A percentile compares a stretch with the other conserved stretches of the same genome.
Evolutionary conservation across 2,329 filamentous ascomycete genomes (phyloP).

Genomic region (Fusarium avenaceum): DNA sequence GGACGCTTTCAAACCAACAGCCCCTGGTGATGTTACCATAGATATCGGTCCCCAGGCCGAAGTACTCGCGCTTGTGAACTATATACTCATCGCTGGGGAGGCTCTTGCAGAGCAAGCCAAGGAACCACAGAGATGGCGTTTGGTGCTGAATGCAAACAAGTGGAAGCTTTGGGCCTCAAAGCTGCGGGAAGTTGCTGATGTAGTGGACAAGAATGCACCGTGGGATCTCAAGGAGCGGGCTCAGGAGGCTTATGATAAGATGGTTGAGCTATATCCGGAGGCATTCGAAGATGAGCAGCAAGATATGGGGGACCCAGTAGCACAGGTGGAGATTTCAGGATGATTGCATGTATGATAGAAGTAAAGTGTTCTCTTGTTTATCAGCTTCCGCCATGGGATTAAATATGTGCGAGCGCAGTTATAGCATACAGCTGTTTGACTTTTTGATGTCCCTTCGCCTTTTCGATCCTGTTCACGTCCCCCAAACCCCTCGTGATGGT

Average conservation of each 20-base stretch:
- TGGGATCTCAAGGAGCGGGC: conserved; percentile 1
- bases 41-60: conserved; percentile 2
- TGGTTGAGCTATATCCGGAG: conserved; percentile 22
- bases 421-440: no score
- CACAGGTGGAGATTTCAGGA: no score
- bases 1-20: not conserved
- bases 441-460: no score
- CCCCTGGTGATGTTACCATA: not conserved
- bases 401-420: no score
- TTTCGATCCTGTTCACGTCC: no score
- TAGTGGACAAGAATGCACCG: rapidly evolving
- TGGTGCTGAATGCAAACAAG: not conserved
- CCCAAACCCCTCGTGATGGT: not conserved
- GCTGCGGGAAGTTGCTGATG: not conserved
- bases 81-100: conserved; percentile 15
- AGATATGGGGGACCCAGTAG: no score
- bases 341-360: no score
- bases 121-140: not conserved
- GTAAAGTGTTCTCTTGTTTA: no score
- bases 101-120: not conserved
- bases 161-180: conserved; percentile 20
- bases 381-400: no score
- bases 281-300: not conserved
- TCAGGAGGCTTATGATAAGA: conserved; percentile 10
- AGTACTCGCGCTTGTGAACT: conserved; percentile 2